Base-by-base conservation (phyloP, 208 protist species). In the Wallacemonas sp. region DNA sequence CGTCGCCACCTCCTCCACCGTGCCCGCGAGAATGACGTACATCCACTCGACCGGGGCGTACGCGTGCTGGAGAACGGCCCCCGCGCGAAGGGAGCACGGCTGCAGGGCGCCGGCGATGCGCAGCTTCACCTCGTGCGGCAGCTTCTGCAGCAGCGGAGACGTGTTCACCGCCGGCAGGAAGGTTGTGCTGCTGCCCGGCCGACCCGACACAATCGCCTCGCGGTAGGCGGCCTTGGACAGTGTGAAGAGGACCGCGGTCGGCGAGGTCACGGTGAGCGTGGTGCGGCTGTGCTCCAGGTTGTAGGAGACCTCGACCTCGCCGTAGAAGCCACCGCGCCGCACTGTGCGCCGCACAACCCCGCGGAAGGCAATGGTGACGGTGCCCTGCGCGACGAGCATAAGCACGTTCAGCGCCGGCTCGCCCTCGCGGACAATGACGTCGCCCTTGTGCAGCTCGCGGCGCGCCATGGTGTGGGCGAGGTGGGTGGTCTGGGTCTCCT, bases 1-100 rank as follows among this genome's bases (percentile, higher is more conserved):
- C 12, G 54, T 36, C 14, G 39, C 68, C 26, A 73, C 76, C 68
- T 83, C 68, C 48, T 62, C 67, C 16, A 92, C 78, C 2, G 68
- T 77, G 29, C 91, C 91, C 14, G 77, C 79, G 54, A 96, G 76
- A 28, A 96, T 74, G 11, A 96, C 61, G 74, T 89, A 89, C 61
- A 96, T 74, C 86, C 87, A 93, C 67, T 93, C 79, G 41, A 92
- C 81, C 7, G 71, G 63, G 16, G 70, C 63, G 11, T 83, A 79
- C 25, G 77, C 72, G 39, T 77, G 54, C 25, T 76, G 65, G 18
- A 96, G 66, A 8, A 72, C 62, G 33, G 64, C 62, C 0, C 81
- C 84, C 26, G 79, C 65, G 28, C 71, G 50, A 54, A 91, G 65
- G n/a, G 61, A 75, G 31, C 76, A 76, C 23, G 92, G 76, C 18